Evolutionary conservation across 2,329 filamentous ascomycete species (phyloP).

Genomic region (Botrytis fragariae): DNA sequence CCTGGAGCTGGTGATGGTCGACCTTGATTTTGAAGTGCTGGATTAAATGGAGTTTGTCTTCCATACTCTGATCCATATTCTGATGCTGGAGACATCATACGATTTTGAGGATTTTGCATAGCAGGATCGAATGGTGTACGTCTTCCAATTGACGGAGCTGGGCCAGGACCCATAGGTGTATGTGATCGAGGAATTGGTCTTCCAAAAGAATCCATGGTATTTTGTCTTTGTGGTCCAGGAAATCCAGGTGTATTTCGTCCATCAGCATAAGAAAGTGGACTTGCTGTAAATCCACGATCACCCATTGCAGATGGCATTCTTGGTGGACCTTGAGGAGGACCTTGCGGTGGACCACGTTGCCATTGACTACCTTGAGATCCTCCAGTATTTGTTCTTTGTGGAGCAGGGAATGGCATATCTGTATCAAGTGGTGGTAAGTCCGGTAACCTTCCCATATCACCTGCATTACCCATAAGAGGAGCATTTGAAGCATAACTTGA

Average conservation of each 20-base stretch:
- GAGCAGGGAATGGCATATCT: conserved; percentile 26
- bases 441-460: conserved; percentile 53
- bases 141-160: conserved; percentile 32
- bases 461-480: conserved; percentile 59
- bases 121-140: conserved; percentile 32
- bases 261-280: conserved; percentile 34
- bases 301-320: conserved; percentile 35
- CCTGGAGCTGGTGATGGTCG: conserved; percentile 2
- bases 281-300: conserved; percentile 35
- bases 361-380: conserved; percentile 32
- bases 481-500: conserved; percentile 63
- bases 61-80: conserved; percentile 15
- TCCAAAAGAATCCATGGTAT: conserved; percentile 30
- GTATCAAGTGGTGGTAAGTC: conserved; percentile 33
- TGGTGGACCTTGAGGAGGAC: conserved; percentile 22
- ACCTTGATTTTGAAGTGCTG: conserved; percentile 3
- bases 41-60: conserved; percentile 5
- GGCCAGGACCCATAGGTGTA: conserved; percentile 29
- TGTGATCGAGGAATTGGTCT: conserved; percentile 35
- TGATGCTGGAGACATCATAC: conserved; percentile 3
- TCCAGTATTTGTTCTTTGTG: conserved; percentile 34
- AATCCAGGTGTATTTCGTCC: conserved; percentile 20
- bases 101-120: conserved; percentile 15
- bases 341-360: conserved; percentile 27
- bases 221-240: conserved; percentile 17